Evolutionary conservation across 2,329 filamentous ascomycete species (phyloP), one percentile per base, ranked within the genome.

Genomic region (Fusarium abutilonis): DNA sequence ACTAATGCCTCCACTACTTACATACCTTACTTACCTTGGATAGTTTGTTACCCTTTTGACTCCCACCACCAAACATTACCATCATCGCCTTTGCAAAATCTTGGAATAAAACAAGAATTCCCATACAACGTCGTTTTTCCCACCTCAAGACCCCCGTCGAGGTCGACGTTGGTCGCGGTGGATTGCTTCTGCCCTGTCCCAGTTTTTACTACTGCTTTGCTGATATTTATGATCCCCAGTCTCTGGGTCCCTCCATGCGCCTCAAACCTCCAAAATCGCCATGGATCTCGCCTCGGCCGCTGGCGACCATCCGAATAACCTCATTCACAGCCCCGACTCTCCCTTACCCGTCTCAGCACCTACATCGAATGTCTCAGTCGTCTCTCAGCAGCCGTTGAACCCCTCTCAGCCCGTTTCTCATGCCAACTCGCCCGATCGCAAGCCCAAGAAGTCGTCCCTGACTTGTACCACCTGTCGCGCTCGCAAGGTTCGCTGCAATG

Each of bases 401-500:
- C 52, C 48, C 39, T 71, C 66, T n/a, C 64, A 70, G 28, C 49
- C 66, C 5, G 40, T 52, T 19, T 69, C 67, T 32, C 66, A 71
- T 51, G 56, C 64, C 53, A 69, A 70, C 50, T 73, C 72, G n/a
- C 68, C 70, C 45, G 70, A 74, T 50, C 74, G 73, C 51, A 75
- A 74, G 39, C 75, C 74, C 21, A 79, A 79, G 61, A 78, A 79
- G 53, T 77, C 77, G 36, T 78, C 77, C 15, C 72, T 78, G 31
- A 85, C 83, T n/a, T 85, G 83, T 69, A 77, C 80, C 61, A 83
- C 82, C 10, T 85, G 82, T 61, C 80, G 82, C 19, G 77, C 80
- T 44, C 81, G 83, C 69, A 86, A 86, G 72, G 84, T 86, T 17
- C 82, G 83, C 43, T 86, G 84, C 74, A 82, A 86, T 67, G 82